A percentile compares a stretch with the other conserved stretches of the same genome.
These are phyloP conservation scores for Colletotrichum sp. DNA, from an alignment of 2,329 filamentous ascomycete species.

Conservation along the genomic window DNA sequence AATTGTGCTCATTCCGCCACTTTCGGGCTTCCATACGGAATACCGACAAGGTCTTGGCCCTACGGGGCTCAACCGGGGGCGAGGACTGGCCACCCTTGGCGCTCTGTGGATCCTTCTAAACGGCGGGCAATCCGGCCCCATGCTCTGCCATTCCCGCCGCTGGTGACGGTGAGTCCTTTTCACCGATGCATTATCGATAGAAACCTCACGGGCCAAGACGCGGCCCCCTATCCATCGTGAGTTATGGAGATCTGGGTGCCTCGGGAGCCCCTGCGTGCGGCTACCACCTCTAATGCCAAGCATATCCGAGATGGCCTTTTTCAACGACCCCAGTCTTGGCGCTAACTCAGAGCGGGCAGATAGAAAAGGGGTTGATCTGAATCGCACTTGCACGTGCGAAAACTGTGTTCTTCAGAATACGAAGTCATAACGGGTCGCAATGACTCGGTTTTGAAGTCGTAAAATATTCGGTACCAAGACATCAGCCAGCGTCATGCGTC, in stretches of 20 bases:
- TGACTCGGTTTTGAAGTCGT: background rate
- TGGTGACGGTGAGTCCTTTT: background rate
- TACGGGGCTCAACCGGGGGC: background rate
- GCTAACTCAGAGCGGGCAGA: background rate
- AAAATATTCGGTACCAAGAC: background rate
- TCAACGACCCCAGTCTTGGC: background rate
- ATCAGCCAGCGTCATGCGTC: background rate
- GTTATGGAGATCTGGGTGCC: background rate
- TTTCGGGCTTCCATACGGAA: background rate
- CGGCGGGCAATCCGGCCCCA: background rate
- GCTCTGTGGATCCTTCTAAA: background rate
- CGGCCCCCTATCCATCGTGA: background rate
- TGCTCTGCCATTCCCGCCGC: background rate
- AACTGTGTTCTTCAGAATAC: background rate
- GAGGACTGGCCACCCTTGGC: background rate
- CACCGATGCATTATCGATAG: background rate
- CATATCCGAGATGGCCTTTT: background rate
- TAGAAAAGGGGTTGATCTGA: background rate
- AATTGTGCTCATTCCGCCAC: background rate
- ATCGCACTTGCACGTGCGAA: background rate
- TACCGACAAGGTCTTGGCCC: conserved; percentile 1
- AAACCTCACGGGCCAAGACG: background rate
- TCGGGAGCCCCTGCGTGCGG: background rate
- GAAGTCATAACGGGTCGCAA: background rate
- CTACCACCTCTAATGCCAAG: background rate